Conservation (phyloP, 495 filamentous ascomycete genomes). For the Lasiosphaeria ovina region DNA sequence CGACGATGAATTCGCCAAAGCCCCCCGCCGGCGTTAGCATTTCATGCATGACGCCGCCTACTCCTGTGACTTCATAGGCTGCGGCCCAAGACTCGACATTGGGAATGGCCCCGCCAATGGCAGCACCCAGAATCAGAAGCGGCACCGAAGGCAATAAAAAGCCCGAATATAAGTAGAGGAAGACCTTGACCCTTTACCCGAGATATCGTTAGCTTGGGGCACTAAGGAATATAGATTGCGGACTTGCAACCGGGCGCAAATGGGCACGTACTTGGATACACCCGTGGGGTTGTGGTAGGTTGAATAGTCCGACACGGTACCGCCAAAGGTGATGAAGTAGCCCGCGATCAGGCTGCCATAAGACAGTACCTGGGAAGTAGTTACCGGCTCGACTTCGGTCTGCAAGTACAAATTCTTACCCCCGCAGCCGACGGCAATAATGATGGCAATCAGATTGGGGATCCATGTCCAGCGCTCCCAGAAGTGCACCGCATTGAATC, state of each 20-base stretch:
- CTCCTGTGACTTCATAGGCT: conserved; percentile 43
- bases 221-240: background rate
- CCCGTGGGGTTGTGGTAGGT: conserved; percentile 40
- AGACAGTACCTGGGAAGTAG: conserved; percentile 28
- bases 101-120: conserved; percentile 46
- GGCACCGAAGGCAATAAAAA: conserved; percentile 47
- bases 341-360: conserved; percentile 40
- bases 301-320: conserved; percentile 41
- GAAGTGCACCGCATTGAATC: conserved; percentile 51
- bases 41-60: conserved; percentile 49
- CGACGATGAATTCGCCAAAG: conserved; percentile 52
- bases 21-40: conserved; percentile 49
- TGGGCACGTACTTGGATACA: conserved; percentile 33
- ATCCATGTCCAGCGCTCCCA: conserved; percentile 59
- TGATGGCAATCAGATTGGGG: conserved; percentile 49
- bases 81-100: conserved; percentile 36
- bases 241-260: too few relatives aligned
- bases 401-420: conserved; percentile 43
- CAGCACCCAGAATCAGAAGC: conserved; percentile 52
- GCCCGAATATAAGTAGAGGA: conserved; percentile 42
- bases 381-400: conserved; percentile 24
- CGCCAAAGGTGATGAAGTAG: conserved; percentile 45
- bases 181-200: conserved; percentile 30
- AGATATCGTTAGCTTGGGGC: background rate
- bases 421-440: conserved; percentile 49